Conservation (phyloP, 257 asterid species). For the Mitragyna speciosa region DNA sequence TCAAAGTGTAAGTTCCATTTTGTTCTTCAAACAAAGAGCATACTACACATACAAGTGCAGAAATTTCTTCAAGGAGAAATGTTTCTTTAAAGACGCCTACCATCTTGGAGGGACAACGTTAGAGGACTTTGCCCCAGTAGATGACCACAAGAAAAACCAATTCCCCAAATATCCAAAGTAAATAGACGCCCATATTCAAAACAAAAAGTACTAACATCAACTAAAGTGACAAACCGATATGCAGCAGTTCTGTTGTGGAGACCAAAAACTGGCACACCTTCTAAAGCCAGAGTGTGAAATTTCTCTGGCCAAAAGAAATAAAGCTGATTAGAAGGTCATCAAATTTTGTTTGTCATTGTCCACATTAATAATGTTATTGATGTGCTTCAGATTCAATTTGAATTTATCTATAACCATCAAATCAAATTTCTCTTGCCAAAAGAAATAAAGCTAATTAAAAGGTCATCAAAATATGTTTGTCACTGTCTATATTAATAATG, state of each 20-base stretch:
- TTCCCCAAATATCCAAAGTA: not conserved
- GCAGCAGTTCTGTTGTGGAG: conserved; percentile 86
- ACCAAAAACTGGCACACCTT: conserved; percentile 78
- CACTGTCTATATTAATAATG: too few species aligned
- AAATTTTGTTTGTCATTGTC: too few species aligned
- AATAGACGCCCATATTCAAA: not conserved
- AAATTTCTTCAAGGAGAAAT: not conserved
- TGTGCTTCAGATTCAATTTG: too few species aligned
- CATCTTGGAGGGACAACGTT: not conserved
- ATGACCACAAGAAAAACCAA: not conserved
- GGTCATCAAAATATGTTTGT: not conserved
- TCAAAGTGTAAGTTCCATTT: not conserved
- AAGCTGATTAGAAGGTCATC: conserved; percentile 5
- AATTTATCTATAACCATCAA: too few species aligned
- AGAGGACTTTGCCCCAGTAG: not conserved
- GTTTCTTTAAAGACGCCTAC: not conserved
- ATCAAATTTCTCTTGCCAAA: too few species aligned
- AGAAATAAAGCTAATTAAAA: not conserved
- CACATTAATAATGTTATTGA: too few species aligned
- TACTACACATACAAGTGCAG: not conserved
- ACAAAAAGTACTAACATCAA: conserved; percentile 67
- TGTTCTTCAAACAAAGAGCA: not conserved
- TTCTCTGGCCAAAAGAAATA: conserved; percentile 48
- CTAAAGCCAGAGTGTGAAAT: conserved; percentile 87
- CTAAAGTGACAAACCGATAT: conserved; percentile 89